A percentile compares a stretch with the other conserved stretches of the same genome.
phyloP scores from a whole-genome alignment of 2,329 filamentous ascomycete species.

The Penicillium sclerotigenum region DNA sequence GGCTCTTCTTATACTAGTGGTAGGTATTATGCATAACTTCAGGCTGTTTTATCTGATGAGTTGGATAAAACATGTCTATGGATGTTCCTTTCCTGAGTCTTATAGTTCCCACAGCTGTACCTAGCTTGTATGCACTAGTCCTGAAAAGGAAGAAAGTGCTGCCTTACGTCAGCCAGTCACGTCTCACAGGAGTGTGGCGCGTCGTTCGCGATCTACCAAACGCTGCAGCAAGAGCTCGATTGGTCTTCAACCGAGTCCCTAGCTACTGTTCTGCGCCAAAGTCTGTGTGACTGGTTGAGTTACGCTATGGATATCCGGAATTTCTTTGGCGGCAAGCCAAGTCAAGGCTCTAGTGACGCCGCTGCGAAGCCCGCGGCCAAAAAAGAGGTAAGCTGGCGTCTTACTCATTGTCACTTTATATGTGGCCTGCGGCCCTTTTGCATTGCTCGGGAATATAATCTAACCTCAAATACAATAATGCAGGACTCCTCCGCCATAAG shows the following conservation, averaged over 20 bases:
- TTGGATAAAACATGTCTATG: not conserved
- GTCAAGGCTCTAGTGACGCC: slow-evolving; percentile 53
- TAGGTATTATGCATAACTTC: not conserved
- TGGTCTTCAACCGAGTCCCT: not conserved
- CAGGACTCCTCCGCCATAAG: slow-evolving; percentile 30
- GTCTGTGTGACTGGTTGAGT: not conserved
- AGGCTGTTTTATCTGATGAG: not conserved
- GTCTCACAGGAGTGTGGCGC: slow-evolving; percentile 22
- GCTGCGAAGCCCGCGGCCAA: slow-evolving; percentile 34
- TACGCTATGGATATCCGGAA: slow-evolving; percentile 79
- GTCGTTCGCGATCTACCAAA: slow-evolving; percentile 7
- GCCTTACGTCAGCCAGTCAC: slow-evolving; percentile 21
- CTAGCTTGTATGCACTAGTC: slow-evolving; percentile 8
- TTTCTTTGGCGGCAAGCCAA: slow-evolving; percentile 80
- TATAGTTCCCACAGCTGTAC: not conserved
- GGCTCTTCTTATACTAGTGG: not conserved
- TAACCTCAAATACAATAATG: slow-evolving; percentile 6
- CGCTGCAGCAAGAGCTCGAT: not conserved
- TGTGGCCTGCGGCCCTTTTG: not conserved
- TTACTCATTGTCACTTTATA: not conserved
- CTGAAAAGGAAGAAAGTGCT: slow-evolving; percentile 18
- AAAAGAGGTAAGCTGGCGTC: slow-evolving; percentile 40
- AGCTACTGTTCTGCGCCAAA: not conserved
- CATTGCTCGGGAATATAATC: not conserved
- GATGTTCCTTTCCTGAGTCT: not conserved